Evolutionary conservation across 768 basidiomycete species (phyloP).

Genomic region (Calvatia gigantea): DNA sequence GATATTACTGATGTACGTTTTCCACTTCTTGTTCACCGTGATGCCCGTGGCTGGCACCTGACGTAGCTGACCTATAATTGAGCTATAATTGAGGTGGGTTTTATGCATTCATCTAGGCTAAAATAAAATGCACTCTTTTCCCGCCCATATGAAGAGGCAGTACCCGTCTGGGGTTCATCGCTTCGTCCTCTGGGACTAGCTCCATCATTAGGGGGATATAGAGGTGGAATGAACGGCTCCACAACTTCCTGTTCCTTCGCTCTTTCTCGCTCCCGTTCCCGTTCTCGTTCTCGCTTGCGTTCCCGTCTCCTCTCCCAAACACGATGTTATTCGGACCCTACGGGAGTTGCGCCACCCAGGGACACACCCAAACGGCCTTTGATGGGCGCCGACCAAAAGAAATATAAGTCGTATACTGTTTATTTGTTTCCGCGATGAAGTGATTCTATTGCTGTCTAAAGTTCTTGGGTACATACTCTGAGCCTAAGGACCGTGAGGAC

Average conservation of each 20-base stretch:
- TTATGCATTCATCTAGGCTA: background rate
- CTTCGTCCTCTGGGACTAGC: background rate
- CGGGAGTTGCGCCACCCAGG: background rate
- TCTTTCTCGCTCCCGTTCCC: background rate
- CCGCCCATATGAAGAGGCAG: background rate
- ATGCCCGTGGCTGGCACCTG: background rate
- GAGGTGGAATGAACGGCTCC: background rate
- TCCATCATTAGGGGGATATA: background rate
- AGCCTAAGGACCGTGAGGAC: constrained; percentile 44
- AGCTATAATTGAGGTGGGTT: background rate
- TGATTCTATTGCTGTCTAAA: constrained; percentile 24
- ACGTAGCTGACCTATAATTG: background rate
- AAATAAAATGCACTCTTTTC: background rate
- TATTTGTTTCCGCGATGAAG: background rate
- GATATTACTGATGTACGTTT: constrained; percentile 1
- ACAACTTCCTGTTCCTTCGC: background rate
- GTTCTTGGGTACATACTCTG: constrained; percentile 39
- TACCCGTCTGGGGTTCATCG: background rate
- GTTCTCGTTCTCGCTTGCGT: background rate
- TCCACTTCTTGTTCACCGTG: background rate
- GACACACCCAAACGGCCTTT: constrained; percentile 37
- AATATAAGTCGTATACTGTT: constrained; percentile 29
- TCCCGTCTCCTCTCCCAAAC: background rate
- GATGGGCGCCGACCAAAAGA: constrained; percentile 51
- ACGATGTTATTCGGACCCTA: background rate